These are phyloP conservation scores for Iris macrosiphon DNA, from an alignment of 106 monocot species.

Conservation along the genomic window DNA sequence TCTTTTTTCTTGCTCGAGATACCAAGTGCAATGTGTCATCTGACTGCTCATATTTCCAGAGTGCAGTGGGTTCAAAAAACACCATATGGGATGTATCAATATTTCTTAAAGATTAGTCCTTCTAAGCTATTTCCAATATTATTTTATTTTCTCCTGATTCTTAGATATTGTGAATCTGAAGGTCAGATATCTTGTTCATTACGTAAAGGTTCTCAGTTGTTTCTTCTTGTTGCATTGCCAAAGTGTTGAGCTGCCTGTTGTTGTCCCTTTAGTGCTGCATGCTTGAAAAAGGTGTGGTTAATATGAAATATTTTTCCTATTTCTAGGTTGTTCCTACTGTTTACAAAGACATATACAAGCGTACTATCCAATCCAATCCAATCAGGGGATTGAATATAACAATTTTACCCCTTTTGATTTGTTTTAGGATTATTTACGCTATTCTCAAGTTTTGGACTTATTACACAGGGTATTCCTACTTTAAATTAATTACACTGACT, in stretches of 20 bases:
- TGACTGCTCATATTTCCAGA: constrained; percentile 24
- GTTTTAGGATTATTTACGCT: constrained; percentile 2
- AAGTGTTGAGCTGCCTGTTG: not conserved
- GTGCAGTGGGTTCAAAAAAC: constrained; percentile 67
- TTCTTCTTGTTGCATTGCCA: no score
- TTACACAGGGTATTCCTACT: no score
- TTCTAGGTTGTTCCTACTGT: constrained; percentile 89
- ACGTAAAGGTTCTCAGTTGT: no score
- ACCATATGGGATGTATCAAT: constrained; percentile 78
- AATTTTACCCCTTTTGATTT: constrained; percentile 2
- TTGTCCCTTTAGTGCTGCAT: not conserved
- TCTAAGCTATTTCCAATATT: not conserved
- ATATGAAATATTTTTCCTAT: no score
- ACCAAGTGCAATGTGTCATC: no score
- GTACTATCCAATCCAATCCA: constrained; percentile 49
- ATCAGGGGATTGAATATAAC: constrained; percentile 42
- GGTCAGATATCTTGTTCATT: no score
- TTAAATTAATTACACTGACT: no score
- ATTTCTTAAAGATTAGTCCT: constrained; percentile 68
- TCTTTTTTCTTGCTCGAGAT: not conserved
- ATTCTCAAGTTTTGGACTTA: no score
- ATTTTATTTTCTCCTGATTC: no score
- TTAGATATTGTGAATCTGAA: no score
- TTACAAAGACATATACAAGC: constrained; percentile 67
- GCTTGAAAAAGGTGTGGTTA: no score